Base-by-base conservation (phyloP, 2,329 filamentous ascomycete species). In the Colletotrichum sp. region DNA sequence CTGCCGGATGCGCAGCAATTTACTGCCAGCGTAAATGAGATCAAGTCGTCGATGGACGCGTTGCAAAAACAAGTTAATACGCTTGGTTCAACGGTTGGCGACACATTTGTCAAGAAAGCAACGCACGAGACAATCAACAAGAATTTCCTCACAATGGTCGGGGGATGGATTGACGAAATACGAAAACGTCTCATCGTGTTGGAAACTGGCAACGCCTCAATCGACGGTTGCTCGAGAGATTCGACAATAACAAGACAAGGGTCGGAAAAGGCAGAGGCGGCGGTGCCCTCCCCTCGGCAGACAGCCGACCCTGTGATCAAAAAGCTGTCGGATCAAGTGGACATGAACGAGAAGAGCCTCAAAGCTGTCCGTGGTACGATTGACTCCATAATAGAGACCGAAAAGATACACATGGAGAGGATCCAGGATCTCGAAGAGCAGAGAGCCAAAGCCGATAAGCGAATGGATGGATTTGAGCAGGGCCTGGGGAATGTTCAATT, bases 351-450 rank as follows among this genome's bases (percentile, higher is more conserved):
- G 24, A 55, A 73, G 55, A 75, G 69, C 55, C 38, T 75, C 73
- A 66, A 75, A 13, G 62, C 30, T 13, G 24, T 75, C 6, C 65
- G 32, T 13, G 67, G 60, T 32, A 65, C 67, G n/a, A 36, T 34
- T 10, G 64, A 34, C 10, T 32, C 56, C 15, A 32, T 30, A 36
- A 26, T 48, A 18, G 32, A 34, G 24, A 32, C 30, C 24, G 38
- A 48, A 48, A 48, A 48, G 18, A 48, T 48, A n/a, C 38, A 48
- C 9, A 48, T 48, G 38, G 38, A 21, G 18, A 48, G 38, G 64
- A 52, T 28, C 52, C 36, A 30, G 48, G 26, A 48, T 6, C 9
- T 61, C 26, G 70, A 67, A 21, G 81, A 76, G 64, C 76, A 78
- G 18, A 61, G 38, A 48, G 38, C 38, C 38, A 48, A 61, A 61